Conservation (phyloP, 495 filamentous ascomycete species). For the Penicillium ochrochloron region DNA sequence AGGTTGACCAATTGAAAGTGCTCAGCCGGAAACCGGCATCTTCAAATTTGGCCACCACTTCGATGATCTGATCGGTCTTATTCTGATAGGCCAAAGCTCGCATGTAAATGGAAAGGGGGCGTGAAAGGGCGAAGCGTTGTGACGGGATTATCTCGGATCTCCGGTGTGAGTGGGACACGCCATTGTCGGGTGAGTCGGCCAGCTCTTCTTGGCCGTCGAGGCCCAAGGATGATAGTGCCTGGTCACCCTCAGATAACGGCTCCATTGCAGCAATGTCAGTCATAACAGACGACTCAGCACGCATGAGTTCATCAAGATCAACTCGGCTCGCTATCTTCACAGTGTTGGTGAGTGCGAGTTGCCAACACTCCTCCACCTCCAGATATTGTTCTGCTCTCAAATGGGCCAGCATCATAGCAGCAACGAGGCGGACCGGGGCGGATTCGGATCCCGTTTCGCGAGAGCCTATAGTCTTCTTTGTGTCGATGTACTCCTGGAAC, state of each 20-base stretch:
- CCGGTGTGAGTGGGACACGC: neutral
- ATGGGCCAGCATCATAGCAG: constrained; percentile 67
- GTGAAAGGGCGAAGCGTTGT: constrained; percentile 62
- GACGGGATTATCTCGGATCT: constrained; percentile 45
- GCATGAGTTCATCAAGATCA: constrained; percentile 27
- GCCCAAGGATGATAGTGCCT: neutral
- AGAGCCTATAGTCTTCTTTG: constrained; percentile 34
- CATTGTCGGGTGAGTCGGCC: neutral
- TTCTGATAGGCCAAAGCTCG: constrained; percentile 53
- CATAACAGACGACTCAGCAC: constrained; percentile 7
- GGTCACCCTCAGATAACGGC: neutral
- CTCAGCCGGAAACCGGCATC: constrained; percentile 69
- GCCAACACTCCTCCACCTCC: constrained; percentile 69
- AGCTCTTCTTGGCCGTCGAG: neutral
- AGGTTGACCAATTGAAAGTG: constrained; percentile 55
- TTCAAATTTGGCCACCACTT: constrained; percentile 55
- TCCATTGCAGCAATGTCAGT: neutral
- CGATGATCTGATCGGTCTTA: constrained; percentile 51
- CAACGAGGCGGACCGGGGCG: constrained; percentile 62
- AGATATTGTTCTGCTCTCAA: constrained; percentile 57
- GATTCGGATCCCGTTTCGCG: constrained; percentile 27
- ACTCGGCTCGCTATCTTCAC: constrained; percentile 43
- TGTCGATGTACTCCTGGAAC: constrained; percentile 54
- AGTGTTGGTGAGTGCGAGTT: constrained; percentile 58
- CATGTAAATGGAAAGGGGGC: constrained; percentile 65